A percentile compares a stretch with the other conserved stretches of the same genome.
phyloP scores from a whole-genome alignment of 352 stramenopile genomes.

The Peronospora farinosa region DNA sequence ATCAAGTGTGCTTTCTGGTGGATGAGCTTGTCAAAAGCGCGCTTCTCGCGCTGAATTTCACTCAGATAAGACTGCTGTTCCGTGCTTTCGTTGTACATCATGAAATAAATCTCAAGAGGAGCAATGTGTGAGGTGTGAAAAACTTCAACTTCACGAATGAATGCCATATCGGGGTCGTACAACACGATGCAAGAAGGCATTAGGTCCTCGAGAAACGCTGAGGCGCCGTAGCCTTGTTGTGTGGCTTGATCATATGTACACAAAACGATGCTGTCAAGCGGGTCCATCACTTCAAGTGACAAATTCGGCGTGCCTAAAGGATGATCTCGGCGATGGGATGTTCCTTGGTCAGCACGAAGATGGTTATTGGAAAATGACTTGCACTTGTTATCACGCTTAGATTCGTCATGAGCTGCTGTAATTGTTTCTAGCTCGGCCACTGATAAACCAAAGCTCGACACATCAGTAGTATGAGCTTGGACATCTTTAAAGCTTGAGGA shows the following conservation, averaged over 20 bases:
- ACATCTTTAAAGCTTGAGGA: slow-evolving; percentile 20
- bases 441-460: slow-evolving; percentile 70
- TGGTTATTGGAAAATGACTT: slow-evolving; percentile 19
- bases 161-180: slow-evolving; percentile 92
- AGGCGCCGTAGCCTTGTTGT: slow-evolving; percentile 48
- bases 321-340: slow-evolving; percentile 6
- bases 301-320: slow-evolving; percentile 30
- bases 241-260: slow-evolving; percentile 78
- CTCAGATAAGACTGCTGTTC: slow-evolving; percentile 95
- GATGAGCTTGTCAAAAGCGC: slow-evolving; percentile 94
- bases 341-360: slow-evolving; percentile 4
- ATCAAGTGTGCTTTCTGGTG: slow-evolving; percentile 91
- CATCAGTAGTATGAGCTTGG: slow-evolving; percentile 33
- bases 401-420: slow-evolving; percentile 24
- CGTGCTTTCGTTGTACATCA: slow-evolving; percentile 93
- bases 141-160: slow-evolving; percentile 93
- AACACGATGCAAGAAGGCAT: slow-evolving; percentile 89
- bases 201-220: slow-evolving; percentile 85
- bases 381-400: slow-evolving; percentile 19
- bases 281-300: slow-evolving; percentile 46
- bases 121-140: slow-evolving; percentile 66
- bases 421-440: slow-evolving; percentile 58
- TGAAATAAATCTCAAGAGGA: slow-evolving; percentile 90
- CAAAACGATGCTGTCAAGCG: slow-evolving; percentile 49
- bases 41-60: slow-evolving; percentile 92